Evolutionary conservation across 768 basidiomycete species (phyloP), one percentile per base, ranked within the genome.

Genomic region (Leucosporidium creatinivorum): DNA sequence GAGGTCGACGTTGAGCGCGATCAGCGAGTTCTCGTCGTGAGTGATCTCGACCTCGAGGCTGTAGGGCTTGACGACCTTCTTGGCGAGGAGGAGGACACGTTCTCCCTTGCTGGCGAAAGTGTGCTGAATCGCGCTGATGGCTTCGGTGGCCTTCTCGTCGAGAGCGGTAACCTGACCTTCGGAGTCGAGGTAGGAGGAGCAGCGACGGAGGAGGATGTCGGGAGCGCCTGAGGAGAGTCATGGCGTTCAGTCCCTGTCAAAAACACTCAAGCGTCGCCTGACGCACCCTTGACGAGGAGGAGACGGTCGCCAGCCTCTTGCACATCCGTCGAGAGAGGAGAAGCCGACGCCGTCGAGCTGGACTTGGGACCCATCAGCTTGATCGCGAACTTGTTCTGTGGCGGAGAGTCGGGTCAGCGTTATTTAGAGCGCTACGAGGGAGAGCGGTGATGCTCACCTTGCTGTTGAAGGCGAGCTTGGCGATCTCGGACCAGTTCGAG

Each of bases 1-100:
- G 23, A 86, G 79, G 52, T 81, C 80, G 12, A 77, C 74, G 73
- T 82, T 80, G 59, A 82, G 74, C 0, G 78, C 75, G n/a, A 80
- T 63, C 63, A 85, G 74, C 4, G 75, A 57, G 5, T 75, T 69
- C 62, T 80, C 78, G 30, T 74, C 73, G 23, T 76, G 23, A n/a
- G 25, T 13, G 25, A 26, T 5, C 7, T 54, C 23, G 7, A 13
- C 7, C 23, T 26, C 25, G 52, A 54, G 52, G 13, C 13, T 25
- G 25, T n/a, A 13, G 15, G 73, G 77, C 2, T 76, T 68, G 25
- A 85, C 69, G 19, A 81, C 66, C 19, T 81, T 80, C 56, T 82
- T 80, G 31, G 85, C 84, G 23, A 86, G 80, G 1, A 85, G 78
- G 18, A 87, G 79, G n/a, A 87, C 85, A n/a, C 86, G 81, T 72